Base-by-base conservation (phyloP, 768 basidiomycete species). In the Leccinellum luteum region DNA sequence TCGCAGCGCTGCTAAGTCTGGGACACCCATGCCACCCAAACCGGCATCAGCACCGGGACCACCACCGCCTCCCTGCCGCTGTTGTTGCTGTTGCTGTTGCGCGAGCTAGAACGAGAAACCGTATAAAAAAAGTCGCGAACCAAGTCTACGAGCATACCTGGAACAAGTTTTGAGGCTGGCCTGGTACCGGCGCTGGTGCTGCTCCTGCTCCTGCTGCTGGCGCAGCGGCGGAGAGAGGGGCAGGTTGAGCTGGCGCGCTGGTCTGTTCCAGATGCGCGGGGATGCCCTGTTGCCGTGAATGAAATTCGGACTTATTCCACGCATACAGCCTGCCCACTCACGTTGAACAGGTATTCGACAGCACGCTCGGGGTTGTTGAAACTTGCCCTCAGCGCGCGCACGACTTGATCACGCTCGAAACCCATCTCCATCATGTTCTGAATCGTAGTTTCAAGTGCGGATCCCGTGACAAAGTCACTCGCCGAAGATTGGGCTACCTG, bases 301-400 rank as follows among this genome's bases (percentile, higher is more conserved):
- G 52, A 64, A n/a, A 34, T 30, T 49, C 38, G 55, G 51, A 38
- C 32, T n/a, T 38, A 23, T 50, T 35, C 19, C 38, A n/a, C 34
- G 51, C 54, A 55, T 50, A 34, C 48, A 21, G 48, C 41, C 48
- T 21, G 31, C 19, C 19, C 2, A 76, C 88, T 63, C 64, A 95
- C 96, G 59, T 69, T 96, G 84, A 98, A 88, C 55, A 99, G 77
- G 73, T 99, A 99, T 72, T 99, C 97, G n/a, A 94, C 96, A 7
- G 97, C 97, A 30, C 97, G 84, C 65, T 98, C 94, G 8, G 97
- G 91, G 74, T 99, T 98, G 74, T 99, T 99, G 77, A 83, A 99
- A 69, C 92, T 94, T 27, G 95, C 97, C 58, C 93, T 81, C 70
- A 99, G 70, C 4, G 95, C 94, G 15, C 86, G 83, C 66, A 86